Evolutionary conservation across 805 yeast genomes (phyloP), one percentile per base, ranked within the genome.

Genomic region (Pichia cephalocereana): DNA sequence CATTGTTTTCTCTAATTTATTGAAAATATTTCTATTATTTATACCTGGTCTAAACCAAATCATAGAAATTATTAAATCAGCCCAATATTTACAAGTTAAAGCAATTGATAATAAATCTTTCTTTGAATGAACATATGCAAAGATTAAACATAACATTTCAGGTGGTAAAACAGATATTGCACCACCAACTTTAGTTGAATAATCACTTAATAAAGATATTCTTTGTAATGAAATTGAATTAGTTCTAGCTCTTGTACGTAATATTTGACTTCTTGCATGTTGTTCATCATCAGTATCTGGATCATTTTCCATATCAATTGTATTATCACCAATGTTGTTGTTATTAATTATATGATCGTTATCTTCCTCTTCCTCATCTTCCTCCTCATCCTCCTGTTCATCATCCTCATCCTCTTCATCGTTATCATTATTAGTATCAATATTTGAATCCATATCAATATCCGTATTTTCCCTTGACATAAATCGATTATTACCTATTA

Each of bases 1-100:
- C 74, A 83, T 75, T 40, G 87, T 78, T 41, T 70, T 67, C 43
- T 75, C 69, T 44, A 89, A 74, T 52, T 76, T 76, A 41, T 65
- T 65, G 54, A 79, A 75, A 3, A 80, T 70, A 2, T 61, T 50
- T 42, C 70, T 72, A 51, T 72, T 70, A 52, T 75, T 77, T 64
- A 86, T 72, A 40, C 77, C 77, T 4, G 97, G 96, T 50, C 98
- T 76, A 61, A 86, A 86, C 95, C 96, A 90, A 31, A 90, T 69
- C 40, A 83, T 72, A 57, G 86, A 96, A 11, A 88, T 80, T 14
- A 86, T 80, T 40, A 86, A 70, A 54, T 79, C 77, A 11, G 89
- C 85, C 84, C 96, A 89, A 52, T 80, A 76, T 57, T 79, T 80
- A 65, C 96, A 89, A 8, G 87, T 90, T 1, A 87, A 72, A 52